Evolutionary conservation across 2,329 filamentous ascomycete species (phyloP).

Genomic region (Colletotrichum sp.): DNA sequence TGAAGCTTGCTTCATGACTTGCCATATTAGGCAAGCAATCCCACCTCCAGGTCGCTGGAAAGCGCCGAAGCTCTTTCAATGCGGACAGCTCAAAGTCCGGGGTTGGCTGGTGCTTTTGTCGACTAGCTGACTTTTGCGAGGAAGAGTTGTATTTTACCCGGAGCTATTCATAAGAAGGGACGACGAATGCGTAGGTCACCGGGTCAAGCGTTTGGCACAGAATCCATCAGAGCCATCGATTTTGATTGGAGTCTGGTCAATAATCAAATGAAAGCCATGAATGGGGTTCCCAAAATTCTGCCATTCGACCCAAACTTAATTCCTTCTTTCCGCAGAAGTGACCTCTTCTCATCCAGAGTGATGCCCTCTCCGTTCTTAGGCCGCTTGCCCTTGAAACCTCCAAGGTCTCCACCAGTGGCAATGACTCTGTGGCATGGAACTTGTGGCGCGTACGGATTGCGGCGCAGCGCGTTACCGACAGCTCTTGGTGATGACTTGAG

Average conservation of each 20-base stretch:
- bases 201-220: too few species aligned
- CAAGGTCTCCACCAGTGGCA: slow-evolving; percentile 72
- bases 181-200: not conserved
- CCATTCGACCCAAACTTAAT: slow-evolving; percentile 67
- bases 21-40: not conserved
- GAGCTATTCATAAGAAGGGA: not conserved
- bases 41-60: not conserved
- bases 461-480: slow-evolving; percentile 76
- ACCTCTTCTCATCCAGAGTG: slow-evolving; percentile 68
- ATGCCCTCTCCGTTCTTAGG: slow-evolving; percentile 74
- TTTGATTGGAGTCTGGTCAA: slow-evolving; percentile 13
- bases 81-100: too few species aligned
- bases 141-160: not conserved
- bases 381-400: slow-evolving; percentile 93
- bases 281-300: slow-evolving; percentile 63
- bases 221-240: not conserved
- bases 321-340: slow-evolving; percentile 66
- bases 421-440: slow-evolving; percentile 85
- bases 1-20: not conserved
- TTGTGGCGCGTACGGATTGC: slow-evolving; percentile 82
- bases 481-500: slow-evolving; percentile 76
- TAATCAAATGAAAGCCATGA: slow-evolving; percentile 41
- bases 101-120: not conserved
- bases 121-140: not conserved
- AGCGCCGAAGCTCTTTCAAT: not conserved